phyloP scores from a whole-genome alignment of 1,139 yeast genomes.

The Candida sojae region DNA sequence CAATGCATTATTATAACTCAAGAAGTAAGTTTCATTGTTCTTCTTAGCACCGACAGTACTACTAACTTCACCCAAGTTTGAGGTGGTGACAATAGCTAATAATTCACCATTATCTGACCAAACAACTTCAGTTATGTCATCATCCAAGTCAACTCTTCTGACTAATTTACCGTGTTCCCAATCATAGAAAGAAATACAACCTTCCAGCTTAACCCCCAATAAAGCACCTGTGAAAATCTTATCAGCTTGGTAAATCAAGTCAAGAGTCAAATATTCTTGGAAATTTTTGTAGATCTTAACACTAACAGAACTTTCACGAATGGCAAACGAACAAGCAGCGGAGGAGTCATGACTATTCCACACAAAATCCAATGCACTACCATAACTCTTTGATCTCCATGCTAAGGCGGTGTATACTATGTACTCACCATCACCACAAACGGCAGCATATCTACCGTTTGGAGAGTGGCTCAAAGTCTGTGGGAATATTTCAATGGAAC shows the following conservation, averaged over 20 bases:
- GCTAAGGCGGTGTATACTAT: constrained; percentile 95
- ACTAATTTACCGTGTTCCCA: constrained; percentile 89
- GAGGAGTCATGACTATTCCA: constrained; percentile 82
- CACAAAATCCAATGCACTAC: constrained; percentile 85
- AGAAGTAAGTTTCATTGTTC: constrained; percentile 73
- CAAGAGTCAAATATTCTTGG: constrained; percentile 69
- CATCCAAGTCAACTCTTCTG: constrained; percentile 76
- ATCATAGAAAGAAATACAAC: constrained; percentile 84
- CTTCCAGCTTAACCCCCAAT: constrained; percentile 78
- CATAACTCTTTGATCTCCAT: constrained; percentile 95
- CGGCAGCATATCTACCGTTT: constrained; percentile 95
- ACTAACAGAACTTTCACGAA: constrained; percentile 66
- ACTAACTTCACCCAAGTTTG: constrained; percentile 24
- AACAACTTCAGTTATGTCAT: constrained; percentile 72
- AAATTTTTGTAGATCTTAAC: constrained; percentile 82
- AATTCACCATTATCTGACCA: constrained; percentile 97
- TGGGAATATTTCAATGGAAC: constrained; percentile 90
- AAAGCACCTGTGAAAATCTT: constrained; percentile 85
- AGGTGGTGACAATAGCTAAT: constrained; percentile 69
- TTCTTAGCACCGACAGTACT: constrained; percentile 26
- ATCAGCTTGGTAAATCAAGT: constrained; percentile 73
- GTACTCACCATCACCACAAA: constrained; percentile 97
- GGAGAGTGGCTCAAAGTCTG: constrained; percentile 88
- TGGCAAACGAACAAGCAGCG: constrained; percentile 77
- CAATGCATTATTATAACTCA: constrained; percentile 68